Evolutionary conservation across 2,329 filamentous ascomycete species (phyloP).

Genomic region (Claviceps fusiformis): DNA sequence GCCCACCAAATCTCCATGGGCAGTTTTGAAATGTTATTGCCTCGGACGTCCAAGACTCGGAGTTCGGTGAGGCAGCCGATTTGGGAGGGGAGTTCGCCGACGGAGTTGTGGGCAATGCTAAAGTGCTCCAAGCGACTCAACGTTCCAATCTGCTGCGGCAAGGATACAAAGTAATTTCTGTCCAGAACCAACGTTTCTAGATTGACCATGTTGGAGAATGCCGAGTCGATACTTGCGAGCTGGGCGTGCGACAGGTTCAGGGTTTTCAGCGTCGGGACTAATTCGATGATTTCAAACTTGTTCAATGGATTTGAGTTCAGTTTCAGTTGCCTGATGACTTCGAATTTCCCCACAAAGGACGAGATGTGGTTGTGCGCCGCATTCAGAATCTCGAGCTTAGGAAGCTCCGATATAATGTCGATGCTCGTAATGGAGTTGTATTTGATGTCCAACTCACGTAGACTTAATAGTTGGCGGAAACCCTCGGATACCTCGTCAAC

Average conservation of each 20-base stretch:
- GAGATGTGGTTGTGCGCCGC: slow-evolving; percentile 90
- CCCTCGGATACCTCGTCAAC: slow-evolving; percentile 59
- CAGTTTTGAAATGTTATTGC: slow-evolving; percentile 82
- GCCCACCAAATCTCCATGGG: slow-evolving; percentile 96
- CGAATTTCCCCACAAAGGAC: slow-evolving; percentile 78
- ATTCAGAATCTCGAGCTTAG: slow-evolving; percentile 74
- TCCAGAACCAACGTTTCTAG: slow-evolving; percentile 80
- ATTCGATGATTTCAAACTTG: slow-evolving; percentile 68
- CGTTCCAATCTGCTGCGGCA: slow-evolving; percentile 75
- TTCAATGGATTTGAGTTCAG: slow-evolving; percentile 94
- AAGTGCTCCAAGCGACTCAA: slow-evolving; percentile 76
- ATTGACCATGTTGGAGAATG: slow-evolving; percentile 78
- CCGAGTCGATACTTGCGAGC: slow-evolving; percentile 74
- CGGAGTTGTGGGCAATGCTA: slow-evolving; percentile 83
- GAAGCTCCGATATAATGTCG: slow-evolving; percentile 71
- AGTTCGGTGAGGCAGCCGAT: slow-evolving; percentile 81
- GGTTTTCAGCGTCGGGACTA: slow-evolving; percentile 69
- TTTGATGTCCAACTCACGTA: slow-evolving; percentile 87
- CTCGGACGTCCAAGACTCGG: slow-evolving; percentile 72
- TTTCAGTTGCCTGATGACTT: slow-evolving; percentile 68
- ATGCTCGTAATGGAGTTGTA: slow-evolving; percentile 87
- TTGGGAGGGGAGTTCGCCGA: slow-evolving; percentile 71
- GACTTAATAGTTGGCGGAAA: slow-evolving; percentile 58
- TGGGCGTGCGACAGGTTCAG: slow-evolving; percentile 88
- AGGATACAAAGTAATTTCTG: slow-evolving; percentile 87